phyloP scores from a whole-genome alignment of 768 basidiomycete genomes.

The Termitomyces sp. region DNA sequence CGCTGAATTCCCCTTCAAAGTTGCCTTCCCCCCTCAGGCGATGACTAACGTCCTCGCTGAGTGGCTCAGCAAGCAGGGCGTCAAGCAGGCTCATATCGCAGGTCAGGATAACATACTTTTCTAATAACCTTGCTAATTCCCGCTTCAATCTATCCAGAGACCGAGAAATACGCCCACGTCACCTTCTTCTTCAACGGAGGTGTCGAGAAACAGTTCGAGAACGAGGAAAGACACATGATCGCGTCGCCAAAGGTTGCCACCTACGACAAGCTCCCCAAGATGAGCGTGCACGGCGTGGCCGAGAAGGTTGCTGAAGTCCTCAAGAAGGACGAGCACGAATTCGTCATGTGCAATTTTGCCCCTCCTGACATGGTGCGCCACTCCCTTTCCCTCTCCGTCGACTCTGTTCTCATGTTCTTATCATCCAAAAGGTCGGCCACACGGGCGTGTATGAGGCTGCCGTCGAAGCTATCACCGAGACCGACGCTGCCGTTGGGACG shows the following conservation, averaged over 20 bases:
- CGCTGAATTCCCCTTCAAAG: conserved; percentile 81
- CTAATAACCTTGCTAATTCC: neutral
- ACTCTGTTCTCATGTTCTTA: neutral
- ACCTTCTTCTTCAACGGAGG: conserved; percentile 99
- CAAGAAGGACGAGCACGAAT: conserved; percentile 66
- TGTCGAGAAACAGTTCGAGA: conserved; percentile 85
- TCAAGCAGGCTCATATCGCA: conserved; percentile 88
- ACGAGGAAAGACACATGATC: conserved; percentile 85
- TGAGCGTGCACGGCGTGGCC: conserved; percentile 87
- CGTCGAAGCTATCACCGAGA: conserved; percentile 82
- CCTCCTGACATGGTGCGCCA: conserved; percentile 87
- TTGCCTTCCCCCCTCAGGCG: conserved; percentile 90
- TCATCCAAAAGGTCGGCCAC: conserved; percentile 70
- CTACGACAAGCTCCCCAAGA: conserved; percentile 88
- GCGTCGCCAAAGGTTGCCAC: conserved; percentile 93
- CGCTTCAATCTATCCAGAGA: conserved; percentile 62
- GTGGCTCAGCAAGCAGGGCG: conserved; percentile 75
- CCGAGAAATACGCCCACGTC: conserved; percentile 97
- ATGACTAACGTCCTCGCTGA: conserved; percentile 97
- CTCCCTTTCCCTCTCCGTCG: neutral
- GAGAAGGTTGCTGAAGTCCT: conserved; percentile 91
- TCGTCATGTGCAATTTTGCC: conserved; percentile 98
- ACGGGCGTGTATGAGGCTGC: conserved; percentile 92
- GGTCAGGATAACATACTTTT: conserved; percentile 37
- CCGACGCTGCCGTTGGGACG: conserved; percentile 86